phyloP scores from a whole-genome alignment of 192 early-diverging fungal genomes.

The Backusella mclennaniae region DNA sequence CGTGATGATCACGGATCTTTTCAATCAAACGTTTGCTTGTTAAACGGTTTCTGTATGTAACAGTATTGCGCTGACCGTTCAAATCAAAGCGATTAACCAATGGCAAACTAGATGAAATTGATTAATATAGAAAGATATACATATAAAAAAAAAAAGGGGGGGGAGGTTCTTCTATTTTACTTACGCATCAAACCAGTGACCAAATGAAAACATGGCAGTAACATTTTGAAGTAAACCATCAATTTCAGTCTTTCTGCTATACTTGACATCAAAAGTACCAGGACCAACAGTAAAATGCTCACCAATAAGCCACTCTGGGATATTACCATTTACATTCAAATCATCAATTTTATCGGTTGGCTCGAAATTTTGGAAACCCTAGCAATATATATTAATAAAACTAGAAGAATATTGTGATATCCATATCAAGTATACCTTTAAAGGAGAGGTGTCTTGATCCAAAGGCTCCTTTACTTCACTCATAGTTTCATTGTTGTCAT shows the following conservation, averaged over 20 bases:
- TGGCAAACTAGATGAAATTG: conserved; percentile 45
- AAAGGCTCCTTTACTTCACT: not conserved
- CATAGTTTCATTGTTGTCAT: not conserved
- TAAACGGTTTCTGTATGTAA: conserved; percentile 60
- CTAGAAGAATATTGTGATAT: not conserved
- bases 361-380: conserved; percentile 58
- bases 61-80: conserved; percentile 50
- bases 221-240: conserved; percentile 63
- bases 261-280: conserved; percentile 65
- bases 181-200: conserved; percentile 71
- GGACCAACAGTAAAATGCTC: conserved; percentile 68
- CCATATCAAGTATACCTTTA: not conserved
- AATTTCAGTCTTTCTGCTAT: conserved; percentile 53
- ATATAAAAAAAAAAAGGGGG: too few species aligned
- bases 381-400: not conserved
- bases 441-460: conserved; percentile 7
- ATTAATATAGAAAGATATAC: too few species aligned
- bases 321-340: conserved; percentile 52
- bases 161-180: not conserved
- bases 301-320: conserved; percentile 66
- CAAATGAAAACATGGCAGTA: conserved; percentile 64
- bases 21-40: conserved; percentile 58
- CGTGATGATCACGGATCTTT: conserved; percentile 72
- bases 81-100: conserved; percentile 69
- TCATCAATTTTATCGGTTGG: conserved; percentile 43